Conservation (phyloP, 352 stramenopile species). For the Phytophthora capsici region DNA sequence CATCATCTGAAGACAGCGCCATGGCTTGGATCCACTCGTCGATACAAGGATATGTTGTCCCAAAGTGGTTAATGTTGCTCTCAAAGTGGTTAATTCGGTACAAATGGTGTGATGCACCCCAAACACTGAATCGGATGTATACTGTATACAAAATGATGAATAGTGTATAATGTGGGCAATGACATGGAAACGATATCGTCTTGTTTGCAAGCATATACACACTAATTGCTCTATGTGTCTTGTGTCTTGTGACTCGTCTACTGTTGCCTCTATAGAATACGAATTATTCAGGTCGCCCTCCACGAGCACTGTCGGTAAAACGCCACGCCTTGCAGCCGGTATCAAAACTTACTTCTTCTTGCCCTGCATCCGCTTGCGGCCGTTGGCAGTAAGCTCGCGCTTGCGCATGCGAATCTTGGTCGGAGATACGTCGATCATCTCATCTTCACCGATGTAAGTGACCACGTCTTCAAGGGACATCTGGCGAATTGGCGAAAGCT, state of each 20-base stretch:
- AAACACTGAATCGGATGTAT: constrained; percentile 1
- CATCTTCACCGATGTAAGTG: constrained; percentile 97
- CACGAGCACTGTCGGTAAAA: constrained; percentile 14
- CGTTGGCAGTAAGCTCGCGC: constrained; percentile 69
- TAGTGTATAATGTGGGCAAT: no score
- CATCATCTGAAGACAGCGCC: constrained; percentile 57
- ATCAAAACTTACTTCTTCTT: constrained; percentile 65
- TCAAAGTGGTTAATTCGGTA: neutral
- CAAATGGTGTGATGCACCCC: neutral
- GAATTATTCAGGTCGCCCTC: constrained; percentile 18
- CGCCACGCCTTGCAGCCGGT: constrained; percentile 6
- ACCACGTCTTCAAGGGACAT: constrained; percentile 98
- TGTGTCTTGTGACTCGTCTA: constrained; percentile 29
- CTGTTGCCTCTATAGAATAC: constrained; percentile 43
- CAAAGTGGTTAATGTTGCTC: no score
- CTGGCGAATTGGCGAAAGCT: constrained; percentile 90
- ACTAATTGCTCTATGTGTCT: constrained; percentile 29
- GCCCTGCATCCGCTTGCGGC: constrained; percentile 53
- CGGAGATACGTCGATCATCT: constrained; percentile 99
- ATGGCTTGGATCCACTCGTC: constrained; percentile 28
- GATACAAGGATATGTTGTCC: constrained; percentile 10
- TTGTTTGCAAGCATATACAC: constrained; percentile 26
- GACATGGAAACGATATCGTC: constrained; percentile 1
- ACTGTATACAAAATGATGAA: no score
- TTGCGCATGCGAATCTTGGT: constrained; percentile 93